Evolutionary conservation across 805 yeast species (phyloP).

Genomic region (Geotrichum ghanense): DNA sequence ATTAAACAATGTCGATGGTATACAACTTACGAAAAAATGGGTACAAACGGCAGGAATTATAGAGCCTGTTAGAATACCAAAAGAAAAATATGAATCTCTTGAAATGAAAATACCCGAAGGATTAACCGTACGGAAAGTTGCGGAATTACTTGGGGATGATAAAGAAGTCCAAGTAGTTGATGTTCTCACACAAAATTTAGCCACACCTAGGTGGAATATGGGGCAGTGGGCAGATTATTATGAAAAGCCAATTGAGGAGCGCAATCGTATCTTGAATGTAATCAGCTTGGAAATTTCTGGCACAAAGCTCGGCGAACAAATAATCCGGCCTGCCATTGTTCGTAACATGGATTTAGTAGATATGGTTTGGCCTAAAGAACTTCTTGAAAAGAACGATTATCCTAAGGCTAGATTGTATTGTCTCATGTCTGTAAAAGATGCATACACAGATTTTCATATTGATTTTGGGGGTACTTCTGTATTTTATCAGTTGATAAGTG

Average conservation of each 20-base stretch:
- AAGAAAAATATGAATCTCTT: conserved; percentile 21
- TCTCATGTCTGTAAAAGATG: conserved; percentile 69
- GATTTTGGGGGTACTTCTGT: conserved; percentile 93
- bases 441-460: conserved; percentile 82
- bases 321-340: conserved; percentile 59
- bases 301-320: conserved; percentile 36
- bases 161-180: conserved; percentile 75
- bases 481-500: conserved; percentile 71
- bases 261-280: conserved; percentile 68
- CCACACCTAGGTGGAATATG: conserved; percentile 49
- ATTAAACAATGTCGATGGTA: conserved; percentile 25
- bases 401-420: conserved; percentile 54
- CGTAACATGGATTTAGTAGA: conserved; percentile 56
- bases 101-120: conserved; percentile 46
- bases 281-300: conserved; percentile 69
- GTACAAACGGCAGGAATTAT: conserved; percentile 26
- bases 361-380: conserved; percentile 42
- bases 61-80: conserved; percentile 38
- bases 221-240: conserved; percentile 68
- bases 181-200: conserved; percentile 60
- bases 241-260: conserved; percentile 28
- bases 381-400: conserved; percentile 8
- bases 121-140: conserved; percentile 44
- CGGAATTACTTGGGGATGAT: conserved; percentile 51
- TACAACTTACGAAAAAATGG: conserved; percentile 28